These are phyloP conservation scores for Aspergillus pseudonomiae DNA, from an alignment of 2,329 filamentous ascomycete genomes.

Conservation along the genomic window DNA sequence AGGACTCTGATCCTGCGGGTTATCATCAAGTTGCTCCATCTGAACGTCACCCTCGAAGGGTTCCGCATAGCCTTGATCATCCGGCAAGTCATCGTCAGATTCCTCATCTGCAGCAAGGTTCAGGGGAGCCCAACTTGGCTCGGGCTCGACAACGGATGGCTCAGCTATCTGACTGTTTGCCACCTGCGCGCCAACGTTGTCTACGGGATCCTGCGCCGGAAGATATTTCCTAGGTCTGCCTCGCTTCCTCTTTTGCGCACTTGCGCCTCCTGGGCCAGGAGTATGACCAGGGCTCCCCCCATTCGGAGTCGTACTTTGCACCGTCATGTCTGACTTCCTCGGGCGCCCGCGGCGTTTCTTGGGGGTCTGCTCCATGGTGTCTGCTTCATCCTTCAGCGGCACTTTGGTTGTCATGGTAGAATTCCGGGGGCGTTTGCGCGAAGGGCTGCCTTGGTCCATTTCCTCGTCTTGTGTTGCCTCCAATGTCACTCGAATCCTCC, in stretches of 20 bases:
- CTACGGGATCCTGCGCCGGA: conserved; percentile 22
- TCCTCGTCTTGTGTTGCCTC: conserved; percentile 51
- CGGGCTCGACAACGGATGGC: conserved; percentile 12
- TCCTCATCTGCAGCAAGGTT: conserved; percentile 33
- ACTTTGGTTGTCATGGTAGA: conserved; percentile 44
- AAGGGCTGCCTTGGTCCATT: conserved; percentile 32
- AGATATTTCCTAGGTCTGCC: conserved; percentile 44
- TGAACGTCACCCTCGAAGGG: conserved; percentile 23
- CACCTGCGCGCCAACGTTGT: conserved; percentile 23
- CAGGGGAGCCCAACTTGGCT: conserved; percentile 29
- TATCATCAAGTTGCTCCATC: conserved; percentile 14
- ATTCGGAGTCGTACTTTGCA: conserved; percentile 39
- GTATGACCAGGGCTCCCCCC: conserved; percentile 36
- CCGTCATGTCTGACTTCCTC: conserved; percentile 42
- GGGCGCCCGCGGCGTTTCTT: conserved; percentile 47
- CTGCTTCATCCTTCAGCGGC: conserved; percentile 44
- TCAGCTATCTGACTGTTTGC: conserved; percentile 7
- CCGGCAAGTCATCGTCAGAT: conserved; percentile 24
- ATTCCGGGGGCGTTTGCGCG: conserved; percentile 35
- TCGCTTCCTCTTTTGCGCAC: conserved; percentile 37
- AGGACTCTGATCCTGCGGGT: conserved; percentile 16
- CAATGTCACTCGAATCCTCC: conserved; percentile 52
- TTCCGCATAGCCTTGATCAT: conserved; percentile 19
- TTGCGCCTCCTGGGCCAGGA: conserved; percentile 32
- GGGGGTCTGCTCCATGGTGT: conserved; percentile 38